Conservation (phyloP, 257 asterid genomes). For the Pogostemon cablin region DNA sequence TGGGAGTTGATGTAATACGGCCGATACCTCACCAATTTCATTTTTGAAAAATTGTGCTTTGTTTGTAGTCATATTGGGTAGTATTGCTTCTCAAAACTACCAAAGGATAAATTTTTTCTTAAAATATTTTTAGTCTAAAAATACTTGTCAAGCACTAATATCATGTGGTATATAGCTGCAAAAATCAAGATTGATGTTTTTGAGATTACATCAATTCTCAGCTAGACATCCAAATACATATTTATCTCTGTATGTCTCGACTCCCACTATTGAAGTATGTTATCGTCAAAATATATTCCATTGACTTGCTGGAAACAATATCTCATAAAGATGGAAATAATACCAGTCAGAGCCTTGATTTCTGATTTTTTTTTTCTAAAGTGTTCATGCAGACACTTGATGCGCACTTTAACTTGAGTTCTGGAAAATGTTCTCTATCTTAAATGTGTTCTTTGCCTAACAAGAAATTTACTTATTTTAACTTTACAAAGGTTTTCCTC, state of each 20-base stretch:
- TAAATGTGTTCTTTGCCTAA: neutral
- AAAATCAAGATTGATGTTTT: neutral
- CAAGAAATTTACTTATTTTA: neutral
- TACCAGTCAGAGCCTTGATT: neutral
- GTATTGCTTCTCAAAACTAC: neutral
- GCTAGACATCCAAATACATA: neutral
- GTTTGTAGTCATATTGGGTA: neutral
- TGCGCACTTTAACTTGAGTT: neutral
- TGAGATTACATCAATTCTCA: neutral
- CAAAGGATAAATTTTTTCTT: neutral
- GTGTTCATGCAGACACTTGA: neutral
- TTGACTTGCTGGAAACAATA: neutral
- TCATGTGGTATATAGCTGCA: neutral
- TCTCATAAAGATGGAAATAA: neutral
- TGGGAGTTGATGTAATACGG: constrained; percentile 15
- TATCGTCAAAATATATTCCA: neutral
- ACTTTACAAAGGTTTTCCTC: constrained; percentile 1
- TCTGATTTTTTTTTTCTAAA: constrained; percentile 8
- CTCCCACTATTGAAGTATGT: neutral
- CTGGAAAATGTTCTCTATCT: constrained; percentile 3
- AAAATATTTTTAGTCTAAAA: neutral
- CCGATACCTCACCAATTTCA: constrained; percentile 14
- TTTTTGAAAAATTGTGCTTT: neutral
- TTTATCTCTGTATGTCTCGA: neutral
- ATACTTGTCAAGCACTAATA: neutral